These are phyloP conservation scores for Plasmodium coatneyi DNA, from an alignment of 169 alveolate species.

Conservation along the genomic window DNA sequence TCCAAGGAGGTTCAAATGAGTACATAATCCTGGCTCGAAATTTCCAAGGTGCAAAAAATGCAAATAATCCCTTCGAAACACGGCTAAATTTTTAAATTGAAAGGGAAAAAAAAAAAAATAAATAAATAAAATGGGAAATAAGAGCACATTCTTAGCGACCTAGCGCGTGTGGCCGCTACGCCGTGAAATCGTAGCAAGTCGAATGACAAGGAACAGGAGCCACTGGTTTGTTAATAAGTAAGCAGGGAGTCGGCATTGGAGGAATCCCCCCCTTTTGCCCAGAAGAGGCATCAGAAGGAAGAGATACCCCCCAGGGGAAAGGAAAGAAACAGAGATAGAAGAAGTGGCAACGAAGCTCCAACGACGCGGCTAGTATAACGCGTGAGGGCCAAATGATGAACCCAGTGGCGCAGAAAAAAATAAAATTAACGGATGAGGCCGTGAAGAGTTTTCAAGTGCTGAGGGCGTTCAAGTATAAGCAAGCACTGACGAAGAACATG, in stretches of 20 bases:
- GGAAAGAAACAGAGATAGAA: not conserved
- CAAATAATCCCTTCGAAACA: not conserved
- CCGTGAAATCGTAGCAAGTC: not conserved
- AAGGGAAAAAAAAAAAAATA: not conserved
- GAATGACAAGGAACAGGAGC: not conserved
- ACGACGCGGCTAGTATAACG: not conserved
- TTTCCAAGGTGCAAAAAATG: not conserved
- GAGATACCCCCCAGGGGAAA: not conserved
- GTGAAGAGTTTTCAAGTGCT: constrained; percentile 27
- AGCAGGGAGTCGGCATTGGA: not conserved
- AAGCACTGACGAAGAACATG: constrained; percentile 35
- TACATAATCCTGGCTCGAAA: not conserved
- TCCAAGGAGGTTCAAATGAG: not conserved
- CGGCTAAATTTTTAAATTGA: not conserved
- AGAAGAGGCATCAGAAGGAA: not conserved
- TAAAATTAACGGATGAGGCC: constrained; percentile 55
- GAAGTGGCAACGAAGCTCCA: not conserved
- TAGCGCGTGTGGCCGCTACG: not conserved
- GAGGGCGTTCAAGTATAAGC: constrained; percentile 65
- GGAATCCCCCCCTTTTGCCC: not conserved
- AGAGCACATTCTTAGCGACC: not conserved
- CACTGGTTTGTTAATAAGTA: not conserved
- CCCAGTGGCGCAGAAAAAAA: constrained; percentile 32
- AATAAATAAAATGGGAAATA: not conserved
- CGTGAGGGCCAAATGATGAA: constrained; percentile 8